Base-by-base conservation (phyloP, 2,329 filamentous ascomycete species). In the Pestalotiopsis sp. region DNA sequence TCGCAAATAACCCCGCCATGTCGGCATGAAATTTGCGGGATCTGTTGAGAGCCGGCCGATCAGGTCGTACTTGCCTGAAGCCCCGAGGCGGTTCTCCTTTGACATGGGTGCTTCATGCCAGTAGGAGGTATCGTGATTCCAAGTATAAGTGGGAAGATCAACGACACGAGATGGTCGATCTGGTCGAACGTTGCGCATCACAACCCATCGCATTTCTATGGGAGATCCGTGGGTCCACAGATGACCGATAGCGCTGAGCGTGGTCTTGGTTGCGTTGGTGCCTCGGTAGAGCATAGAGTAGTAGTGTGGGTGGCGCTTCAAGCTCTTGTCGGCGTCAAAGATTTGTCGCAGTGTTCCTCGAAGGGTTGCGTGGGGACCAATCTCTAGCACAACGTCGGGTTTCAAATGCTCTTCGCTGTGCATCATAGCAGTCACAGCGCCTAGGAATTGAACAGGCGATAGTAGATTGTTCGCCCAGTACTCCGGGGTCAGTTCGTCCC, bases 91-190 rank as follows among this genome's bases (percentile, higher is more conserved):
- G 61, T 81, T 81, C 12, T 82, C 78, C 14, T 76, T 73, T 23
- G 83, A 83, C 2, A 85, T 73, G 56, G 84, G 82, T 1, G 84
- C 84, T 69, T 89, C 86, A 69, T 86, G 82, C 86, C 87, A 89
- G 73, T 87, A 87, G 1, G 74, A 77, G 31, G 81, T 85, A 31
- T 78, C 75, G 69, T 88, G 86, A 38, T 88, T 86, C 86, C 87
- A 89, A 2, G 84, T 81, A 69, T 89, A 89, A 0, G 81, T 79
- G 2, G 87, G 87, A 39, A 89, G 74, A 68, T 84, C 81, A 1
- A 78, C 72, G 3, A 88, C 76, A 23, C 81, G 68, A 65, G 74
- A 72, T 4, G 72, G 72, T 7, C 45, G 65, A 4, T 20, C 31
- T 4, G n/a, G 39, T 27, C 71, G 70, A 4, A 68, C 23, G 36